These are phyloP conservation scores for Tephrocybe rancida DNA, from an alignment of 768 basidiomycete genomes.

Conservation along the genomic window DNA sequence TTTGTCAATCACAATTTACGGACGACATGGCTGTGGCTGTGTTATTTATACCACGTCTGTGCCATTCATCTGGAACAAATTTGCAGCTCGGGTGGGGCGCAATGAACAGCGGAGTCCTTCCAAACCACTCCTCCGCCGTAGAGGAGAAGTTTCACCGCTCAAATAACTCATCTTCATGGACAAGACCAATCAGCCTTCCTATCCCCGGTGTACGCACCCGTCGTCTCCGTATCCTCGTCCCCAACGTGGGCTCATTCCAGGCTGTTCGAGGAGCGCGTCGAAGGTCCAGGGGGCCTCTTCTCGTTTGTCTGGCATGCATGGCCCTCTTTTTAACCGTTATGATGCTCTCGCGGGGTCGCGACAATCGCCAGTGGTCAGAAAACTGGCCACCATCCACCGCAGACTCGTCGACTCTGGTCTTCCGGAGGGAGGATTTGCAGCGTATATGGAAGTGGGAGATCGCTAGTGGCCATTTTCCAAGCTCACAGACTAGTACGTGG, in stretches of 20 bases:
- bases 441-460: constrained; percentile 95
- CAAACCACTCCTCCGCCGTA: constrained; percentile 42
- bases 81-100: constrained; percentile 15
- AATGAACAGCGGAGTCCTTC: constrained; percentile 37
- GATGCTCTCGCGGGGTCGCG: constrained; percentile 45
- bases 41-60: constrained; percentile 15
- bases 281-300: constrained; percentile 54
- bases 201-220: constrained; percentile 61
- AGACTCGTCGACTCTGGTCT: constrained; percentile 73
- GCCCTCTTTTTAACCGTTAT: constrained; percentile 51
- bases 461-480: constrained; percentile 87
- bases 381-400: constrained; percentile 35
- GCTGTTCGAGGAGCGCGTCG: constrained; percentile 46
- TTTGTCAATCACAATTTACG: background rate
- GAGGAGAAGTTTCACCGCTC: constrained; percentile 44
- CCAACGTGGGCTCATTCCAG: constrained; percentile 51
- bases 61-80: constrained; percentile 7
- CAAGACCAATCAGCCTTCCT: constrained; percentile 56
- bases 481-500: constrained; percentile 62
- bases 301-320: constrained; percentile 53
- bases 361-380: constrained; percentile 43
- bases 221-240: constrained; percentile 58
- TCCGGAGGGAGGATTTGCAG: constrained; percentile 69
- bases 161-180: constrained; percentile 40
- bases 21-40: background rate